Percentiles rank a stretch among this genome's conserved stretches.
These are phyloP conservation scores for Sextonia rubra DNA, from an alignment of 164 flowering plant species.

Conservation along the genomic window DNA sequence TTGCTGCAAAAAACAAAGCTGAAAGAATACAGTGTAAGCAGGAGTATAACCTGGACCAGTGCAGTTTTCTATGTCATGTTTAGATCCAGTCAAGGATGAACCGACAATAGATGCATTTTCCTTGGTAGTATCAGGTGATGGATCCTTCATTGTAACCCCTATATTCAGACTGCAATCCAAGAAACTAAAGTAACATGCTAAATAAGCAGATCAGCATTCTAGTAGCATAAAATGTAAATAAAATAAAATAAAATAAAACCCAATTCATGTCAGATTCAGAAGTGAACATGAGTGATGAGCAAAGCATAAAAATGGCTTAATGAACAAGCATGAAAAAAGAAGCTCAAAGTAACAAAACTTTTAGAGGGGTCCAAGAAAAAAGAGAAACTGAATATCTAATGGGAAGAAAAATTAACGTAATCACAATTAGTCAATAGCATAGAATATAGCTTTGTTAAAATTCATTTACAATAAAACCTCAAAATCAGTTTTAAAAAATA, in stretches of 20 bases:
- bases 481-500: too few relatives aligned
- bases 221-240: neutral
- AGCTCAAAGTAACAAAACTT: neutral
- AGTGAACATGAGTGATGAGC: neutral
- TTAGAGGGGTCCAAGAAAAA: neutral
- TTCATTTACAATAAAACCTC: too few relatives aligned
- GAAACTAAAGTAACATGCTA: neutral
- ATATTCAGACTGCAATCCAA: constrained; percentile 10
- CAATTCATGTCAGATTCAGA: neutral
- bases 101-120: constrained; percentile 66
- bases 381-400: neutral
- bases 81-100: constrained; percentile 59
- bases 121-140: constrained; percentile 51
- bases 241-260: too few relatives aligned
- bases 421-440: too few relatives aligned
- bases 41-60: constrained; percentile 49
- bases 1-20: neutral
- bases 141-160: constrained; percentile 28
- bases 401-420: too few relatives aligned
- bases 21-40: too few relatives aligned
- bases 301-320: neutral
- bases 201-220: neutral
- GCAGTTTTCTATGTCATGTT: constrained; percentile 42
- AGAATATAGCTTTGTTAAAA: too few relatives aligned
- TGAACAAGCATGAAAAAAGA: neutral